Conservation (phyloP, 2,329 filamentous ascomycete species). For the Nemania sp. region DNA sequence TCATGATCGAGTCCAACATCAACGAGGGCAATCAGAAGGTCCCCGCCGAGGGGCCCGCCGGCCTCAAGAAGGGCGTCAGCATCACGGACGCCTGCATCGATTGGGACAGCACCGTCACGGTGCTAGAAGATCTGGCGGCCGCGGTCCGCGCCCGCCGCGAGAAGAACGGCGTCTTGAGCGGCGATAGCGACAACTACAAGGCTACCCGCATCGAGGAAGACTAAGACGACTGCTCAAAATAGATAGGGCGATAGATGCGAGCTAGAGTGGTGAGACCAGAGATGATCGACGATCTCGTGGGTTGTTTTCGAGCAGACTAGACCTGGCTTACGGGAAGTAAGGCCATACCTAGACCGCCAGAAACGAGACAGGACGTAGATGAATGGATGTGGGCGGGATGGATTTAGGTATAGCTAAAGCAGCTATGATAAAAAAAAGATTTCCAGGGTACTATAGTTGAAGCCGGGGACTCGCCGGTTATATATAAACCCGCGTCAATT, state of each 20-base stretch:
- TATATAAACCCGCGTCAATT: not conserved
- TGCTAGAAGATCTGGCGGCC: conserved; percentile 84
- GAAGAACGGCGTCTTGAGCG: conserved; percentile 46
- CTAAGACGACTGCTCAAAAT: conserved; percentile 34
- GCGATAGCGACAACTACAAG: conserved; percentile 42
- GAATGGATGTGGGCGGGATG: too few relatives aligned
- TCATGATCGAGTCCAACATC: conserved; percentile 99
- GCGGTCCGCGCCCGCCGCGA: conserved; percentile 77
- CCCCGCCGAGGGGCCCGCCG: conserved; percentile 76
- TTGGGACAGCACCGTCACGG: conserved; percentile 83
- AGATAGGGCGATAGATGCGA: not conserved
- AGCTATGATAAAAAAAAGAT: too few relatives aligned
- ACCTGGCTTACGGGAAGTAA: not conserved
- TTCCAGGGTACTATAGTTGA: not conserved
- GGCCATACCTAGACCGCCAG: conserved; percentile 4
- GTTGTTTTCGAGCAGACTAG: not conserved
- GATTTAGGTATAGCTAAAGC: not conserved
- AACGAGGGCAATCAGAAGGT: conserved; percentile 90
- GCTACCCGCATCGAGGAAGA: conserved; percentile 58
- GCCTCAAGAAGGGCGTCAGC: conserved; percentile 84
- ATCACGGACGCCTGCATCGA: conserved; percentile 96
- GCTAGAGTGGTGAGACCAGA: not conserved
- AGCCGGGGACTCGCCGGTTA: not conserved
- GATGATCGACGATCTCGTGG: not conserved
- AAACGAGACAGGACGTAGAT: conserved; percentile 12